Conservation (phyloP, 108 stramenopile genomes). For the Fragilariopsis cylindrus region DNA sequence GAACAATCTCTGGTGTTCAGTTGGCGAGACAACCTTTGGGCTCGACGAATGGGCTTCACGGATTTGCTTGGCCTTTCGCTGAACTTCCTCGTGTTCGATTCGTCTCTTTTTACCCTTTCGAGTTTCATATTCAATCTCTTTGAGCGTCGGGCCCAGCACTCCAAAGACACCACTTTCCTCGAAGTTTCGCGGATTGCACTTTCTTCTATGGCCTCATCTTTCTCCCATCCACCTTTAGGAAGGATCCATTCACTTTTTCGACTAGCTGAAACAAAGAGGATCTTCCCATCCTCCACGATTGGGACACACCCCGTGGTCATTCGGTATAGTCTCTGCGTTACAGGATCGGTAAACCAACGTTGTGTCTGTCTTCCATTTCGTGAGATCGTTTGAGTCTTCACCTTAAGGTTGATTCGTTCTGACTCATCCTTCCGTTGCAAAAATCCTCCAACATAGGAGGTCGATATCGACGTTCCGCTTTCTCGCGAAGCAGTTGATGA, state of each 20-base stretch:
- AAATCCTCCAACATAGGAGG: not conserved
- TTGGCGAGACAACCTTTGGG: not conserved
- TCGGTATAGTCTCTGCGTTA: constrained; percentile 29
- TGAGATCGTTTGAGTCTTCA: constrained; percentile 50
- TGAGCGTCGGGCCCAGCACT: constrained; percentile 59
- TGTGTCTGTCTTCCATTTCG: constrained; percentile 74
- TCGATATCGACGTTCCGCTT: constrained; percentile 9
- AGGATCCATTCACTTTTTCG: constrained; percentile 91
- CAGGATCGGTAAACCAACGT: constrained; percentile 59
- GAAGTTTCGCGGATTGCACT: constrained; percentile 88
- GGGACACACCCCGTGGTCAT: constrained; percentile 79
- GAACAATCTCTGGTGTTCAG: not conserved
- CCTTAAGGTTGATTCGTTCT: constrained; percentile 51
- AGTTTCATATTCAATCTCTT: constrained; percentile 80
- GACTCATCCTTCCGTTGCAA: constrained; percentile 34
- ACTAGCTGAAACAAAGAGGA: constrained; percentile 75
- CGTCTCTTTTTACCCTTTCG: constrained; percentile 76
- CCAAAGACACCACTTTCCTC: constrained; percentile 91
- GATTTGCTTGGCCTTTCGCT: constrained; percentile 19
- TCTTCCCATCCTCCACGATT: constrained; percentile 66
- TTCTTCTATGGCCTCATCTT: constrained; percentile 86
- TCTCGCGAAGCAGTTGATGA: constrained; percentile 49
- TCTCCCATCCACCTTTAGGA: constrained; percentile 96
- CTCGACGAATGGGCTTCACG: constrained; percentile 2
- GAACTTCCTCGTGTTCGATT: constrained; percentile 41